Evolutionary conservation across 1,139 yeast genomes (phyloP).

Genomic region (Keqinozyma sinolaborantium): DNA sequence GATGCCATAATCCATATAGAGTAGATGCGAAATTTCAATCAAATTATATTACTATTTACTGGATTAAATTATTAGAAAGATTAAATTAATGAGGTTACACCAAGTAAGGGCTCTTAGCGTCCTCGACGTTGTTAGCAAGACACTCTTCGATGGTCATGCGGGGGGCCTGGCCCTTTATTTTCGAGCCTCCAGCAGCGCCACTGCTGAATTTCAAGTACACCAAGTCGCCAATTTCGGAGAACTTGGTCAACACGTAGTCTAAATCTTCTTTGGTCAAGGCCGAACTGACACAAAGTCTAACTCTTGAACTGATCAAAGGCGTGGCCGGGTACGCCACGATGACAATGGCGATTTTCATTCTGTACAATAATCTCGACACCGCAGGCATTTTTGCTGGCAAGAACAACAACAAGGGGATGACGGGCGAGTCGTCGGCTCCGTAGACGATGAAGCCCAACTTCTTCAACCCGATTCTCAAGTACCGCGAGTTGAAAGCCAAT

Average conservation of each 20-base stretch:
- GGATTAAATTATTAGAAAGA: too few relatives aligned
- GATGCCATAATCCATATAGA: conserved; percentile 14
- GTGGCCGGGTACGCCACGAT: conserved; percentile 98
- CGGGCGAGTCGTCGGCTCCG: conserved; percentile 97
- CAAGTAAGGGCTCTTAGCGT: conserved; percentile 43
- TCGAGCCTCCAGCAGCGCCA: conserved; percentile 69
- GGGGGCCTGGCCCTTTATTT: conserved; percentile 56
- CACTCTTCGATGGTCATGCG: conserved; percentile 80
- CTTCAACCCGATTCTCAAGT: conserved; percentile 84
- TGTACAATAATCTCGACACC: conserved; percentile 76
- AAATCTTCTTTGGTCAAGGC: conserved; percentile 92
- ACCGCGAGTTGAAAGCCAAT: conserved; percentile 93
- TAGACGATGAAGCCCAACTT: conserved; percentile 89
- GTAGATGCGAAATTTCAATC: background rate
- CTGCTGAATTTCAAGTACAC: conserved; percentile 74
- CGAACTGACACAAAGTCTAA: conserved; percentile 88
- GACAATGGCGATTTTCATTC: conserved; percentile 84
- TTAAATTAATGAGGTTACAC: conserved; percentile 4
- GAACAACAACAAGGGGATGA: conserved; percentile 81
- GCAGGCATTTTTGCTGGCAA: conserved; percentile 96
- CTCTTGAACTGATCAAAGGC: conserved; percentile 85
- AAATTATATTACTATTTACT: conserved; percentile 1
- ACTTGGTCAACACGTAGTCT: conserved; percentile 70
- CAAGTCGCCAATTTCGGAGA: conserved; percentile 78
- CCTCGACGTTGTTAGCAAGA: conserved; percentile 67